Base-by-base conservation (phyloP, 768 basidiomycete genomes). In the Tephrocybe rancida region DNA sequence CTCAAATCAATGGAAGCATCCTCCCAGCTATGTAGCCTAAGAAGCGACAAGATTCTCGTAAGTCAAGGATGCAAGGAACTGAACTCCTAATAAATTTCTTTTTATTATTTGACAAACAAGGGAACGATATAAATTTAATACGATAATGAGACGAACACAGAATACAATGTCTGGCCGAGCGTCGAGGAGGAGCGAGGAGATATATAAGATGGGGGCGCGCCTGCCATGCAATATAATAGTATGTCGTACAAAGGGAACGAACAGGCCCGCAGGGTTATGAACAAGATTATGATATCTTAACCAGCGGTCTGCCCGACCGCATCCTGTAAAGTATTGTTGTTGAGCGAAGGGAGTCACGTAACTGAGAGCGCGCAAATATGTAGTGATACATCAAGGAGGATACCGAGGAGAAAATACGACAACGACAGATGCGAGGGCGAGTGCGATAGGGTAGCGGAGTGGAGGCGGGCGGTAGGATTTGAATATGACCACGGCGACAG, bases 381-480 rank as follows among this genome's bases (percentile, higher is more conserved):
- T 55, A 50, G 24, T 48, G 48, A 60, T 60, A 60, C 58, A 60
- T 30, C 26, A n/a, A 44, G 39, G n/a, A 22, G 39, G n/a, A 29
- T 49, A 43, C 44, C 39, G 26, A 50, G 37, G 24, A 19, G n/a
- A 34, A 2, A 42, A 32, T 41, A 44, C 35, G 34, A 54, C 29
- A 44, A 46, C 13, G 37, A 8, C 35, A 16, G n/a, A 22, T 24
- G n/a, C 25, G 14, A 48, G 21, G 35, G 22, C 34, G 25, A 35
- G 11, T 47, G 39, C 21, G 4, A 8, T 27, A n/a, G 19, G 11
- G 16, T 22, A 27, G 4, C 16, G 35, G 35, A 24, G 29, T 34
- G 11, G 19, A 29, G 25, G 4, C 5, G 24, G 18, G 1, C n/a
- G 18, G 44, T 13, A 21, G 10, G 18, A 48, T 27, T 16, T 37